A percentile compares a stretch with the other conserved stretches of the same genome.
Conservation (phyloP, 371 early-diverging fungal species). For the Lichtheimia ramosa region DNA sequence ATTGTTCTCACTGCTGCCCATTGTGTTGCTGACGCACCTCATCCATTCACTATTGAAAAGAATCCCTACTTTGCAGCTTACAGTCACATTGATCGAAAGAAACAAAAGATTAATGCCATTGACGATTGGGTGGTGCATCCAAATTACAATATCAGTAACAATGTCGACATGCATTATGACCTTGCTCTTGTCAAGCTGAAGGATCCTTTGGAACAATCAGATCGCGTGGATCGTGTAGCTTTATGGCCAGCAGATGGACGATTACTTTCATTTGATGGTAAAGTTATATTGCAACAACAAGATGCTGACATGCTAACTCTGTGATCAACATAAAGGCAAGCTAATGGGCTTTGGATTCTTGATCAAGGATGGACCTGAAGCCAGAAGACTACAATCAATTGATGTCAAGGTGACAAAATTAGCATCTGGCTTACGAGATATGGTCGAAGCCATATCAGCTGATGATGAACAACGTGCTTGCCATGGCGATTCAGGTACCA, state of each 20-base stretch:
- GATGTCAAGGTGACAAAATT: constrained; percentile 25
- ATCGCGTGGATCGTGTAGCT: constrained; percentile 21
- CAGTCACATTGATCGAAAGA: constrained; percentile 15
- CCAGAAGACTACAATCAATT: constrained; percentile 22
- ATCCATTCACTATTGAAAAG: constrained; percentile 9
- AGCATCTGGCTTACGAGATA: constrained; percentile 8
- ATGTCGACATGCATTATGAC: constrained; percentile 34
- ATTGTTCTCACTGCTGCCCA: constrained; percentile 50
- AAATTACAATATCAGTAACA: constrained; percentile 14
- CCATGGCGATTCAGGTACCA: constrained; percentile 47
- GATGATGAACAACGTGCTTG: constrained; percentile 28
- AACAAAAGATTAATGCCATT: constrained; percentile 27
- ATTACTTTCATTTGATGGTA: not conserved
- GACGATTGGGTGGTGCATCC: constrained; percentile 42
- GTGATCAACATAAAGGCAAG: constrained; percentile 19
- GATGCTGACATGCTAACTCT: not conserved
- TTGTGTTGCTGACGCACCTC: constrained; percentile 35
- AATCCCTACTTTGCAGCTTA: constrained; percentile 30
- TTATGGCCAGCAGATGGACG: constrained; percentile 27
- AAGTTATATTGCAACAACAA: not conserved
- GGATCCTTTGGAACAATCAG: constrained; percentile 23
- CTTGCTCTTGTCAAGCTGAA: constrained; percentile 35
- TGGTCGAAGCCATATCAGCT: constrained; percentile 26
- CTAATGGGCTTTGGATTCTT: constrained; percentile 41
- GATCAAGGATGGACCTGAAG: constrained; percentile 14